Percentiles rank a stretch among this genome's conserved stretches.
These are phyloP conservation scores for Inga laurina DNA, from an alignment of 306 rosid genomes.

Conservation along the genomic window DNA sequence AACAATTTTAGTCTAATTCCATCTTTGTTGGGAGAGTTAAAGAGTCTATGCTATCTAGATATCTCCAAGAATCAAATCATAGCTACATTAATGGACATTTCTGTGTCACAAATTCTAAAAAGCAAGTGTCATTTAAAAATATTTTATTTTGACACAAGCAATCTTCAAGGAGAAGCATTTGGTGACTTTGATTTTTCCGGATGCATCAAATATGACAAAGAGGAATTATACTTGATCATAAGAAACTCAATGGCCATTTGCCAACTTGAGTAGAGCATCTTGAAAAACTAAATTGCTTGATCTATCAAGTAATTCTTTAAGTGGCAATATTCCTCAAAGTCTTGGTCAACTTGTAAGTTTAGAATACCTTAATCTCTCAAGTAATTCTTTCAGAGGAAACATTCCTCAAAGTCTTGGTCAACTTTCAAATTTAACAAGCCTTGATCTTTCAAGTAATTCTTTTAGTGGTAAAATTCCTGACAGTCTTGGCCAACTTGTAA, in stretches of 20 bases:
- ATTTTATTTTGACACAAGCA: background rate
- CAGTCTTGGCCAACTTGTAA: background rate
- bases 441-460: background rate
- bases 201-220: too few relatives aligned
- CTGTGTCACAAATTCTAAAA: background rate
- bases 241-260: background rate
- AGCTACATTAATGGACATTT: background rate
- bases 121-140: background rate
- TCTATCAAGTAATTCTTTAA: background rate
- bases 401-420: constrained; percentile 9
- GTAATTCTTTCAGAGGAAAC: background rate
- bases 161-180: too few relatives aligned
- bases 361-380: background rate
- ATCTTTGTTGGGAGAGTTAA: background rate
- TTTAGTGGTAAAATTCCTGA: background rate
- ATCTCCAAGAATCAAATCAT: background rate
- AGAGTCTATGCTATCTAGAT: background rate
- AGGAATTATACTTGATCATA: too few relatives aligned
- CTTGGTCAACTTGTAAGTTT: background rate
- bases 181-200: too few relatives aligned
- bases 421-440: background rate
- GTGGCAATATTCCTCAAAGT: background rate
- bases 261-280: background rate
- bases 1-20: too few relatives aligned
- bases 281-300: background rate